Evolutionary conservation across 1,284 basidiomycete genomes (phyloP).

Genomic region (Tetrapyrgos nigripes): DNA sequence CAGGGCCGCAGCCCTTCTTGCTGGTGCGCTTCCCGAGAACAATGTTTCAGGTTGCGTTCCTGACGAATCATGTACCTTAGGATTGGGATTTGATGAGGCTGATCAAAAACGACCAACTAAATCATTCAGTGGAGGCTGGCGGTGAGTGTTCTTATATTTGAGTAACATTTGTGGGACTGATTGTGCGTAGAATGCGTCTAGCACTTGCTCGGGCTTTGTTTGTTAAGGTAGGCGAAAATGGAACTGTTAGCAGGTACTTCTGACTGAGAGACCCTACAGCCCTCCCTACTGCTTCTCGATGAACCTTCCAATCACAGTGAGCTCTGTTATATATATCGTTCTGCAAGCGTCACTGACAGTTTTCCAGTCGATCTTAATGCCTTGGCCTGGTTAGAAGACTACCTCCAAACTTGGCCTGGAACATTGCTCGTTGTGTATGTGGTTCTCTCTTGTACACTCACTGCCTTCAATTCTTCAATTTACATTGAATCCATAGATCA

Average conservation of each 20-base stretch:
- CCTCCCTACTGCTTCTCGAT: conserved; percentile 85
- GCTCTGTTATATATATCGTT: conserved; percentile 28
- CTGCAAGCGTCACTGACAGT: conserved; percentile 16
- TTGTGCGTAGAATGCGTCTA: conserved; percentile 72
- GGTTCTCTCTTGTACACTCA: neutral
- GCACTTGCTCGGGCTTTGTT: conserved; percentile 90
- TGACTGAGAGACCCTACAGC: conserved; percentile 44
- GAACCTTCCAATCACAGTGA: conserved; percentile 98
- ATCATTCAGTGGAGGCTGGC: conserved; percentile 98
- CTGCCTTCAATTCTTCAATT: conserved; percentile 1
- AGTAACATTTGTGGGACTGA: conserved; percentile 1
- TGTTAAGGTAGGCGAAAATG: conserved; percentile 73
- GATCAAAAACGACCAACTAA: conserved; percentile 87
- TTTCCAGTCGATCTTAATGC: conserved; percentile 78
- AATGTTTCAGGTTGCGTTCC: neutral
- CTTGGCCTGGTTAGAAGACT: conserved; percentile 91
- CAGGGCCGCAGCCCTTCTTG: conserved; percentile 88
- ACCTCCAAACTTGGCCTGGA: conserved; percentile 95
- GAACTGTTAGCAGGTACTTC: neutral
- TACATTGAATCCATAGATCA: conserved; percentile 59
- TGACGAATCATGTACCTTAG: conserved; percentile 38
- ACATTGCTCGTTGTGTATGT: conserved; percentile 93
- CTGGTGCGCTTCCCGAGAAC: conserved; percentile 61
- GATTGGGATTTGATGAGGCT: conserved; percentile 88
- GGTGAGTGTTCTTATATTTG: conserved; percentile 49